Base-by-base conservation (phyloP, 1,284 basidiomycete genomes). In the Tremellales sp. region DNA sequence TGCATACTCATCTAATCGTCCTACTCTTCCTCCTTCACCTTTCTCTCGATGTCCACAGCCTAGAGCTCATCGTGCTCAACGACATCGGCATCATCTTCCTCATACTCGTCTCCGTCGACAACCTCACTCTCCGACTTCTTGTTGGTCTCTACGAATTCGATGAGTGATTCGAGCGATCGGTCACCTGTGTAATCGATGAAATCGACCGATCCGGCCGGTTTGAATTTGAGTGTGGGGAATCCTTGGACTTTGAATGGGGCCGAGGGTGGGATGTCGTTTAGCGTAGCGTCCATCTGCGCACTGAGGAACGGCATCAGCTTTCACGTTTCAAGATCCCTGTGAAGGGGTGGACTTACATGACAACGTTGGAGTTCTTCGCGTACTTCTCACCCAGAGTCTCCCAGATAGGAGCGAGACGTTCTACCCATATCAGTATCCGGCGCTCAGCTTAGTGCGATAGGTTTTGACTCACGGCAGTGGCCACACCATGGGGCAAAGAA, bases 181-280 rank as follows among this genome's bases (percentile, higher is more conserved):
- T 96, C 93, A 55, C 92, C 92, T 58, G 88, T 85, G 70, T 92
- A 97, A 72, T 97, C 90, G 54, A 97, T 77, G 77, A 93, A 97
- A 51, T 88, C 84, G 52, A 79, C 79, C 40, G 82, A 77, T 47
- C 94, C 93, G 22, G 96, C 94, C 10, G 85, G 82, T 77, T 92
- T 91, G 82, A 99, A 96, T 75, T 97, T 97, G 72, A 98, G 75
- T 2, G 96, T 97, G 8, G 94, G 94, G 89, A 96, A 97, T 43
- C 70, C 73, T 50, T 78, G 66, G 56, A 94, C 77, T 49, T 83
- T 82, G 89, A 98, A 97, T 27, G 87, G 84, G 46, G 87, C 83
- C 15, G 82, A 82, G 24, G 85, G 80, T 42, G 96, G 96, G 24
- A 99, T 81, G 73, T 99, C 96, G 74, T 99, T 99, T 76, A 93